These are phyloP conservation scores for Huntiella savannae DNA, from an alignment of 2,329 filamentous ascomycete genomes.

Conservation along the genomic window DNA sequence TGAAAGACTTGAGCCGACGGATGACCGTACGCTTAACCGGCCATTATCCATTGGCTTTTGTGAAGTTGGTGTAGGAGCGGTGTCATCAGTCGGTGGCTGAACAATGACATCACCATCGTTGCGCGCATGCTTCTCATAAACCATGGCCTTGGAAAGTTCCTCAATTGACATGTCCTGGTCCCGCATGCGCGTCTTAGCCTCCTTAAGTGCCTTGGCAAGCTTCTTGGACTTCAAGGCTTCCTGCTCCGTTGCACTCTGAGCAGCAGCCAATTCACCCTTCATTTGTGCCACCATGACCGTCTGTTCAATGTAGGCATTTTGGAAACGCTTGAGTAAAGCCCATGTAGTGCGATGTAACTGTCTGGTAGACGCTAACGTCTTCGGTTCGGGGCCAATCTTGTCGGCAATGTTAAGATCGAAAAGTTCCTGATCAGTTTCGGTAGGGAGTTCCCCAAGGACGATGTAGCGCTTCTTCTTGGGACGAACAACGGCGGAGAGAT, in stretches of 20 bases:
- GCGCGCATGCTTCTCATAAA: conserved; percentile 29
- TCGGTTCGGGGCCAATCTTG: conserved; percentile 22
- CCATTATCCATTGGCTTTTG: background rate
- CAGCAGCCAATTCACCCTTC: conserved; percentile 33
- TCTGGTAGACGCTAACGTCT: conserved; percentile 7
- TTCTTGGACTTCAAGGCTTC: conserved; percentile 31
- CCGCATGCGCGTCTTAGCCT: conserved; percentile 32
- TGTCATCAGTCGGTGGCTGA: background rate
- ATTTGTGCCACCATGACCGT: conserved; percentile 31
- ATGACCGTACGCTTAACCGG: conserved; percentile 6
- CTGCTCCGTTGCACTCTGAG: conserved; percentile 33
- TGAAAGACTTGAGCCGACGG: conserved; percentile 23
- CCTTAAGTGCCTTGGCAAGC: conserved; percentile 40
- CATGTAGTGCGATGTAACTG: conserved; percentile 25
- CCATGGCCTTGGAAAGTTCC: conserved; percentile 30
- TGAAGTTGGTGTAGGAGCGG: background rate
- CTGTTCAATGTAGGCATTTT: conserved; percentile 37
- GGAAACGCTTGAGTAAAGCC: conserved; percentile 35
- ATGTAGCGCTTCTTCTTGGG: background rate
- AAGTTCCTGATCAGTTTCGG: conserved; percentile 30
- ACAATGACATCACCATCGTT: conserved; percentile 16
- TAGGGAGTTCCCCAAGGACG: conserved; percentile 1
- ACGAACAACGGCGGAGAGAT: conserved; percentile 21
- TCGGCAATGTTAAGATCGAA: conserved; percentile 35
- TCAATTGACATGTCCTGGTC: conserved; percentile 35